These are phyloP conservation scores for Fraxinus greggii DNA, from an alignment of 305 asterid species.

Conservation along the genomic window DNA sequence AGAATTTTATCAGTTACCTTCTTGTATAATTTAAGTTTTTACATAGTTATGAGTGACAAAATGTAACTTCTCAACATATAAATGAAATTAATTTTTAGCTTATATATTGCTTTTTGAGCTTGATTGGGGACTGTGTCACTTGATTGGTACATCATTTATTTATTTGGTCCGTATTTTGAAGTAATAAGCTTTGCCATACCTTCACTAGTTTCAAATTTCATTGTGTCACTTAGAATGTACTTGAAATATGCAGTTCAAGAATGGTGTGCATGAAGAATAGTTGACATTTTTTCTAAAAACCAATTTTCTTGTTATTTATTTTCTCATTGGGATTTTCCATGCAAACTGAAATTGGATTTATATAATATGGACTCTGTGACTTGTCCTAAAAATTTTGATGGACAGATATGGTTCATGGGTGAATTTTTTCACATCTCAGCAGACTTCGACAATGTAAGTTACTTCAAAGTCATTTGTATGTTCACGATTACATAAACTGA, in stretches of 20 bases:
- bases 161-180: background rate
- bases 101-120: background rate
- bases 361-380: background rate
- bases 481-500: constrained; percentile 10
- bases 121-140: background rate
- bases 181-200: background rate
- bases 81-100: background rate
- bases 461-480: constrained; percentile 17
- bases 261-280: background rate
- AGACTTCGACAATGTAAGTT: constrained; percentile 72
- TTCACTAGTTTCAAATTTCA: constrained; percentile 10
- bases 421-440: constrained; percentile 68
- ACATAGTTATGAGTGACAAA: background rate
- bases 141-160: background rate
- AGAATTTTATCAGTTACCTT: background rate
- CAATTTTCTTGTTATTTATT: constrained; percentile 4
- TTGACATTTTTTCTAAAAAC: constrained; percentile 12
- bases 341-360: constrained; percentile 2
- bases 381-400: constrained; percentile 26
- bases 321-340: constrained; percentile 11
- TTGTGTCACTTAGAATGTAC: background rate
- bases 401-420: constrained; percentile 86
- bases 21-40: background rate
- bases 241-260: constrained; percentile 16
- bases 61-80: background rate